Base-by-base conservation (phyloP, 2,329 filamentous ascomycete species). In the Epichloe baconii region DNA sequence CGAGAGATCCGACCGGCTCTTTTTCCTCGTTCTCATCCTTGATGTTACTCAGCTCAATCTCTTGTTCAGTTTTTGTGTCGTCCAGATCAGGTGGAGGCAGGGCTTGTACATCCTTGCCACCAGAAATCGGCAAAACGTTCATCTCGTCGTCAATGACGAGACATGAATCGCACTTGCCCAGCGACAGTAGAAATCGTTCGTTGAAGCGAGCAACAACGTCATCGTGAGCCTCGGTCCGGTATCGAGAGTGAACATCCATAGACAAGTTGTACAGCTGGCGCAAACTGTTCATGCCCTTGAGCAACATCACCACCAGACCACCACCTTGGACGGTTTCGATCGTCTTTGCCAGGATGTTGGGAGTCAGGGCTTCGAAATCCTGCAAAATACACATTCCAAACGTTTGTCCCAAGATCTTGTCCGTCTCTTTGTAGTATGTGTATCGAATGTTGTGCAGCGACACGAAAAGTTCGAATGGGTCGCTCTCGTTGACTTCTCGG, bases 371-470 rank as follows among this genome's bases (percentile, higher is more conserved):
- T 69, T 98, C 93, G 62, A 98, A 98, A 65, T 98, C 93, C 68
- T 98, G 93, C 59, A 98, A 72, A 57, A 98, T 95, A 67, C 89
- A 96, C 88, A 96, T 96, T 65, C 91, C 91, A 65, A 93, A 98
- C 43, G 93, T 98, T 68, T 97, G 95, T 66, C 93, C 93, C 52
- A 97, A 71, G 64, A 98, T 96, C 76, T 96, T 97, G 63, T 98
- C 93, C 31, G 93, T 97, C 73, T 98, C 93, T 71, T 98, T 98
- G 76, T 98, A 98, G 77, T 95, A 98, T 52, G 93, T 88, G 78
- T 98, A 98, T 68, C 93, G 86, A 66, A 98, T 95, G 68, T 96
- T 89, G 72, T 97, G 87, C 52, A 95, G 82, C 53, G 89, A 93
- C 61, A 97, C 85, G 71, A 97, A 98, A 50, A 97, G 80, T 71